Base-by-base conservation (phyloP, 768 basidiomycete genomes). In the Psilocybe cyanescens region DNA sequence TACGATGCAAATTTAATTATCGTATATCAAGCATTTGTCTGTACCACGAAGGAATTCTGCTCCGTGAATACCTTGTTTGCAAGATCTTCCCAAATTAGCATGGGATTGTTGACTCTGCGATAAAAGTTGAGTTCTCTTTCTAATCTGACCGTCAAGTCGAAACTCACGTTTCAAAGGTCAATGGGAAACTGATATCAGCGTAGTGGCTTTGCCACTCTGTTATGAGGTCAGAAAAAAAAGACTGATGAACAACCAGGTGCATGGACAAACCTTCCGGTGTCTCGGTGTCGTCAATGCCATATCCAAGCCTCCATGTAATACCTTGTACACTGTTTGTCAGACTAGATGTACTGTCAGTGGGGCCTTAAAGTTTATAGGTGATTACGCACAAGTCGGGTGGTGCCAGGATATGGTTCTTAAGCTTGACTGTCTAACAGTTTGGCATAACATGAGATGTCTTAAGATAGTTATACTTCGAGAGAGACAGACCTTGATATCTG, bases 281-380 rank as follows among this genome's bases (percentile, higher is more conserved):
- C 14, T 71, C 66, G 4, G 83, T 76, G 64, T 85, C 72, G 50
- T 83, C 72, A 39, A 87, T 74, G 3, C 86, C 86, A 68, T 85
- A 86, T 3, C 79, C 86, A n/a, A 87, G 76, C 59, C 87, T 74
- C 85, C 85, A 88, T 31, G 87, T 87, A 47, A 87, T 82, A 29
- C 86, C 86, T 71, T 84, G 83, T n/a, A 85, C 71, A 59, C 81
- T 82, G 67, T 85, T 85, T 16, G 81, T 82, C 63, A 81, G 58
- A 64, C 84, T 85, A 29, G 31, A 59, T 16, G 12, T 35, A 35
- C 31, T 59, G 28, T 58, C 19, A 47, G 8, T 30, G 41, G 17
- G n/a, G 8, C 19, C n/a, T 54, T 48, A 61, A 28, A n/a, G 35
- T 12, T 52, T 14, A 47, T 28, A 12, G n/a, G 19, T 1, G 7